Evolutionary conservation across 495 filamentous ascomycete species (phyloP).

Genomic region (Xylaria bambusicola): DNA sequence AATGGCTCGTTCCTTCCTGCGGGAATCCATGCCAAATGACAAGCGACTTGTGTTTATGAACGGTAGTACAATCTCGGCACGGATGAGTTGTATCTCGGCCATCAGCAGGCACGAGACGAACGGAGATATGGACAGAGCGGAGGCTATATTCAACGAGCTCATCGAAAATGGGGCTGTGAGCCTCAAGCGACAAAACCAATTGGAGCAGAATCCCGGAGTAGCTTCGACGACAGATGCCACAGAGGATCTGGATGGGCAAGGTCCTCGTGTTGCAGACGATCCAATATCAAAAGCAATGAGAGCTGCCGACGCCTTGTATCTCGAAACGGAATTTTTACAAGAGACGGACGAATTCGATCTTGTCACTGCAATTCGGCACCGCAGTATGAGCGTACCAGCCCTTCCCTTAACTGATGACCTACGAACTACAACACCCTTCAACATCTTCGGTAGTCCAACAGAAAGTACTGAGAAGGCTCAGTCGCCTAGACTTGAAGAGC

Average conservation of each 20-base stretch:
- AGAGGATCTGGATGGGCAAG: conserved; percentile 4
- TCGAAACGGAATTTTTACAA: conserved; percentile 47
- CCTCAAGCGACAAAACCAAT: conserved; percentile 24
- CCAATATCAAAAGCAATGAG: conserved; percentile 50
- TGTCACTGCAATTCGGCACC: conserved; percentile 29
- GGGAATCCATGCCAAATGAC: conserved; percentile 37
- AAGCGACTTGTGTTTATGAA: conserved; percentile 54
- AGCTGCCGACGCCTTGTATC: conserved; percentile 52
- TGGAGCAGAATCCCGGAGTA: background rate
- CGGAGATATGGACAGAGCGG: conserved; percentile 43
- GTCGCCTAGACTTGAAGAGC: background rate
- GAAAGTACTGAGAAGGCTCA: conserved; percentile 3
- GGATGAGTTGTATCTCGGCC: conserved; percentile 42
- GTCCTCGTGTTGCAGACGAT: conserved; percentile 29
- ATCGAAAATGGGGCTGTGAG: conserved; percentile 44
- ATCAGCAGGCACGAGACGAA: conserved; percentile 47
- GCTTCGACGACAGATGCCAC: conserved; percentile 2
- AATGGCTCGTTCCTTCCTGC: conserved; percentile 47
- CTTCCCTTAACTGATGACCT: conserved; percentile 31
- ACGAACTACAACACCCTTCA: conserved; percentile 31
- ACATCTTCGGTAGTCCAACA: conserved; percentile 29
- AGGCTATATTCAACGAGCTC: conserved; percentile 46
- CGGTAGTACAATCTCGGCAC: conserved; percentile 51
- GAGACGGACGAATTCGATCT: conserved; percentile 41
- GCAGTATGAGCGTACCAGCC: conserved; percentile 39